These are phyloP conservation scores for Grosmannia penicillata DNA, from an alignment of 2,329 filamentous ascomycete species.

Conservation along the genomic window DNA sequence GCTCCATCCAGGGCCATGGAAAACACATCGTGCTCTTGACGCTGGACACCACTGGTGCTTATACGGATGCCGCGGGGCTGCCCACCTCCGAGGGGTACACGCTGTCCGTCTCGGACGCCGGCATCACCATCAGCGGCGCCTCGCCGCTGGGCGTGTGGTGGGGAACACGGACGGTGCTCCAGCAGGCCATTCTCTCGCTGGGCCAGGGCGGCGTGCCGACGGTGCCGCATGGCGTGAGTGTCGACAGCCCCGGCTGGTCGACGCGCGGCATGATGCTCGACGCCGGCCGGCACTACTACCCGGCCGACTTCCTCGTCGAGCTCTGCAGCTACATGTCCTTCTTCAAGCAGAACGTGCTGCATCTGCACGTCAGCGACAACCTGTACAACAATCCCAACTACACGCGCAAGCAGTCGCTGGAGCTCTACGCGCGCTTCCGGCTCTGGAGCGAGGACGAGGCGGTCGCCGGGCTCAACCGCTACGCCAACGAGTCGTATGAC, in stretches of 20 bases:
- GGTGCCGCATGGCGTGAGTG: conserved; percentile 25
- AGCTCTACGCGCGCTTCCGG: conserved; percentile 40
- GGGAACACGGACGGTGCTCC: conserved; percentile 39
- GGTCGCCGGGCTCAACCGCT: conserved; percentile 32
- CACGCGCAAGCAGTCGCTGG: conserved; percentile 27
- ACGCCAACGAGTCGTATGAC: conserved; percentile 39
- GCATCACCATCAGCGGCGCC: conserved; percentile 32
- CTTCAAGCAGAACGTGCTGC: conserved; percentile 45
- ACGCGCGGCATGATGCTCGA: conserved; percentile 37
- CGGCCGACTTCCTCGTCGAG: conserved; percentile 36
- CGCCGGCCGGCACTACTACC: conserved; percentile 39
- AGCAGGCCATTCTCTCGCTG: conserved; percentile 24
- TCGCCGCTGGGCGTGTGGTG: conserved; percentile 42
- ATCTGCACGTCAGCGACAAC: conserved; percentile 44
- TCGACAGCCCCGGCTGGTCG: conserved; percentile 35
- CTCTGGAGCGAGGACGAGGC: conserved; percentile 32
- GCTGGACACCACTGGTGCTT: conserved; percentile 22
- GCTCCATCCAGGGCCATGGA: conserved; percentile 12
- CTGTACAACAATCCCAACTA: conserved; percentile 35
- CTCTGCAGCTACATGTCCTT: conserved; percentile 45
- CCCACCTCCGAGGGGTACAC: conserved; percentile 33
- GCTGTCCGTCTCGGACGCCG: conserved; percentile 22
- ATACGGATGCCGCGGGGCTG: conserved; percentile 28
- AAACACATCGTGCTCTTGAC: conserved; percentile 29
- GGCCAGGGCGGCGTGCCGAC: conserved; percentile 18